Conservation (phyloP, 257 asterid genomes). For the Nicotiana otophora region DNA sequence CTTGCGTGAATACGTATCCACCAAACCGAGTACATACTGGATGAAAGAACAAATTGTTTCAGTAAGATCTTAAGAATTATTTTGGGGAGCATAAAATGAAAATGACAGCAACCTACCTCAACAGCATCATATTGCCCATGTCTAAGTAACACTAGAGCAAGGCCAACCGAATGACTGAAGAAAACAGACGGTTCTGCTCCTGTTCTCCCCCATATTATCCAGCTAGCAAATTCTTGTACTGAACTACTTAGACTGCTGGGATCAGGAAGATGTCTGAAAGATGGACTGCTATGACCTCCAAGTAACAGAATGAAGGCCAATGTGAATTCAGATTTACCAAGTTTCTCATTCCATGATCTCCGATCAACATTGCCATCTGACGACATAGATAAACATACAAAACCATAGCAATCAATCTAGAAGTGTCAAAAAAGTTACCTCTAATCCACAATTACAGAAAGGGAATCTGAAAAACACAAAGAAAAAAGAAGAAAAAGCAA, state of each 20-base stretch:
- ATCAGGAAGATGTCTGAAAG: slow-evolving; percentile 44
- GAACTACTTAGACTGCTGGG: slow-evolving; percentile 50
- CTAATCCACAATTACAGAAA: neutral
- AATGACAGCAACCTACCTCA: slow-evolving; percentile 56
- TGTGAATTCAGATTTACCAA: slow-evolving; percentile 76
- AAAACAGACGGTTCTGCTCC: slow-evolving; percentile 73
- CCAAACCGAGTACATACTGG: slow-evolving; percentile 74
- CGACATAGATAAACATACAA: slow-evolving; percentile 11
- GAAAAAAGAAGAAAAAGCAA: neutral
- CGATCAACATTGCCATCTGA: slow-evolving; percentile 61
- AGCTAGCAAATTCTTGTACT: slow-evolving; percentile 76
- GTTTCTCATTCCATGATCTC: slow-evolving; percentile 66
- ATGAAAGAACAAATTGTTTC: slow-evolving; percentile 25
- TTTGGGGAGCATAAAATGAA: neutral
- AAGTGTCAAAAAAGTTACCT: neutral
- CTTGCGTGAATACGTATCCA: slow-evolving; percentile 71
- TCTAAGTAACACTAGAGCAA: slow-evolving; percentile 64
- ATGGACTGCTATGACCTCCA: slow-evolving; percentile 35
- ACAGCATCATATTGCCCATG: slow-evolving; percentile 77
- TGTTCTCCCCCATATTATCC: slow-evolving; percentile 81
- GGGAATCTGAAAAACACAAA: neutral
- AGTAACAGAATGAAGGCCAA: slow-evolving; percentile 61
- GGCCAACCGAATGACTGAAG: slow-evolving; percentile 74
- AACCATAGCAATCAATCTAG: neutral
- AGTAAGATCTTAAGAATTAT: slow-evolving; percentile 17